Evolutionary conservation across 257 asterid genomes (phyloP), one percentile per base, ranked within the genome.

Genomic region (Nicotiana tabacum): DNA sequence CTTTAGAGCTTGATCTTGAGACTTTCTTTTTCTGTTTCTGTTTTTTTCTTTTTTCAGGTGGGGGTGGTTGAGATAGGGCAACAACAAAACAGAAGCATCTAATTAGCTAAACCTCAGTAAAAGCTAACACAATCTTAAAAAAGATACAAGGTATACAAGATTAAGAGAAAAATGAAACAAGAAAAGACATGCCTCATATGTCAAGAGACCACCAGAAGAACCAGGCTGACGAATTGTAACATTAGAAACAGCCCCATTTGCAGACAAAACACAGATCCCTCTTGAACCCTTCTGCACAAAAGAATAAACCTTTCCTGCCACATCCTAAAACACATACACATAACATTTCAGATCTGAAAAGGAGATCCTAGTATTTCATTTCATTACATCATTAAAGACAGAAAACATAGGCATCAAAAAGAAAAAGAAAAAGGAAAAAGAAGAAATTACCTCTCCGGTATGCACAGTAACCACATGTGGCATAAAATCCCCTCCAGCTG

Each of bases 151-250:
- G 51, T 43, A 43, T 43, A 72, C 27, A 74, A 74, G 62, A 74
- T 27, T 48, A 48, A 15, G 16, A 30, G 12, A 65, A 27, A 11
- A 24, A 77, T 56, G 17, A 37, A 77, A 83, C 18, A 32, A 78
- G 77, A 37, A 10, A 7, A 84, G 72, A 82, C 86, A 39, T 90
- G 80, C 99, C 99, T 96, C 99, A 55, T 93, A 96, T 13, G 98
- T 91, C 85, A 94, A 89, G 17, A 91, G 82, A 46, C 98, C 98
- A 2, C 98, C 98, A n/a, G 98, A 92, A 16, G 95, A 88, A 84
- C 97, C 96, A 1, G 99, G 98, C 90, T 96, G 99, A 78, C 98
- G 97, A 81, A 96, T 90, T 0, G 97, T 94, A 78, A 90, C 98
- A 72, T 92, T 96, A 68, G 98, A 96, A 86, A 96, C 92, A 43